Percentiles rank a stretch among this genome's conserved stretches.
phyloP scores from a whole-genome alignment of 768 basidiomycete species.

The Amanita polypyramis region DNA sequence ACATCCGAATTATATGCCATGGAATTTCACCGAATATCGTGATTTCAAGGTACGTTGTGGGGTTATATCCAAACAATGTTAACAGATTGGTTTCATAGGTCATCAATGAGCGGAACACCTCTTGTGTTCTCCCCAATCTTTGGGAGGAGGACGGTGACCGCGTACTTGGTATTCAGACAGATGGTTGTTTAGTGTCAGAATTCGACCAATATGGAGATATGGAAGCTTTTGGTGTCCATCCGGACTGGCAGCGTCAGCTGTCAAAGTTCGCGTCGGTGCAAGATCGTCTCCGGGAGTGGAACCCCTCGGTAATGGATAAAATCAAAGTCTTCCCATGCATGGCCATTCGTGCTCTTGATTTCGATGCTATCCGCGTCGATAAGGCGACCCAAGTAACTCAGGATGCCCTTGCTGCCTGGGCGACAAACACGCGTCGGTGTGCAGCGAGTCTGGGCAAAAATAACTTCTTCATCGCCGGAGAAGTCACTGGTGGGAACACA shows the following conservation, averaged over 20 bases:
- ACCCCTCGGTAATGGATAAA: constrained; percentile 65
- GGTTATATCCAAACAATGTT: background rate
- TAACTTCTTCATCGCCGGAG: constrained; percentile 87
- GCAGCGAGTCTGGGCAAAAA: constrained; percentile 63
- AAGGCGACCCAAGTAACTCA: constrained; percentile 90
- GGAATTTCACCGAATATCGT: constrained; percentile 77
- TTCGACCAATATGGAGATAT: constrained; percentile 96
- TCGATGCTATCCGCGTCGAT: constrained; percentile 93
- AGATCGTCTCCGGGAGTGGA: constrained; percentile 93
- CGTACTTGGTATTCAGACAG: constrained; percentile 36
- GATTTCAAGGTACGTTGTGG: constrained; percentile 56
- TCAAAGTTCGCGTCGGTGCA: constrained; percentile 95
- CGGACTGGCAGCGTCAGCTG: constrained; percentile 88
- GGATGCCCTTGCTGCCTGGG: constrained; percentile 70
- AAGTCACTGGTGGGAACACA: constrained; percentile 89
- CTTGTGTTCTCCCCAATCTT: constrained; percentile 69
- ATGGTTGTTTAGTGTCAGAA: constrained; percentile 73
- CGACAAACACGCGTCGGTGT: constrained; percentile 62
- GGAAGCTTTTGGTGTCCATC: constrained; percentile 96
- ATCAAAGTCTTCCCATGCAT: constrained; percentile 77
- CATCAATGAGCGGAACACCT: constrained; percentile 57
- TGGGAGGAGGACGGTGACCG: constrained; percentile 70
- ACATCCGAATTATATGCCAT: constrained; percentile 62
- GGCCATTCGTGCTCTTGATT: constrained; percentile 77
- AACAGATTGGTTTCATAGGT: constrained; percentile 29